phyloP scores from a whole-genome alignment of 2,329 filamentous ascomycete genomes.

The Magnaporthiopsis incrustans region DNA sequence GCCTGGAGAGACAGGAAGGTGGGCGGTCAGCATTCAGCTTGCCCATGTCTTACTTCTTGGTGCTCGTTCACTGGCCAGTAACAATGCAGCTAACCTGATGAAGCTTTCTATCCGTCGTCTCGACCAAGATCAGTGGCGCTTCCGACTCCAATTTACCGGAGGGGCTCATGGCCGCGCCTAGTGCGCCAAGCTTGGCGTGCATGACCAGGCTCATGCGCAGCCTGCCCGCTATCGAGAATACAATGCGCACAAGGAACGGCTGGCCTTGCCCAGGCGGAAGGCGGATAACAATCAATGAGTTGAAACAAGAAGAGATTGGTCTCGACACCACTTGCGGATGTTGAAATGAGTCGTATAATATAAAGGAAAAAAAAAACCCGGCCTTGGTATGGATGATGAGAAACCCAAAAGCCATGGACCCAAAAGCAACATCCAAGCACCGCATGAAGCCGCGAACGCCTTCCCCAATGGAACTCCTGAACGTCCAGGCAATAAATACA shows the following conservation, averaged over 20 bases:
- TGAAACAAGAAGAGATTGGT: background rate
- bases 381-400: background rate
- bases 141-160: background rate
- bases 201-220: background rate
- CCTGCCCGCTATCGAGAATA: background rate
- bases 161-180: background rate
- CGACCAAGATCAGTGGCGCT: background rate
- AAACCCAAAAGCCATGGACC: background rate
- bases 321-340: background rate
- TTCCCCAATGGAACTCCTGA: background rate
- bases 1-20: background rate
- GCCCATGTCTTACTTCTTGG: background rate
- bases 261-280: no score
- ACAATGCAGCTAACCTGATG: background rate
- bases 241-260: background rate
- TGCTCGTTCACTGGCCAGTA: background rate
- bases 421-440: background rate
- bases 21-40: background rate
- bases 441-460: background rate
- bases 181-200: background rate
- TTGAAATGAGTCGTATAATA: background rate
- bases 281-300: background rate
- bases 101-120: background rate
- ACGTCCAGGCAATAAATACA: background rate
- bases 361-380: background rate